phyloP scores from a whole-genome alignment of 2,329 filamentous ascomycete genomes.

The Neonectria sp. region DNA sequence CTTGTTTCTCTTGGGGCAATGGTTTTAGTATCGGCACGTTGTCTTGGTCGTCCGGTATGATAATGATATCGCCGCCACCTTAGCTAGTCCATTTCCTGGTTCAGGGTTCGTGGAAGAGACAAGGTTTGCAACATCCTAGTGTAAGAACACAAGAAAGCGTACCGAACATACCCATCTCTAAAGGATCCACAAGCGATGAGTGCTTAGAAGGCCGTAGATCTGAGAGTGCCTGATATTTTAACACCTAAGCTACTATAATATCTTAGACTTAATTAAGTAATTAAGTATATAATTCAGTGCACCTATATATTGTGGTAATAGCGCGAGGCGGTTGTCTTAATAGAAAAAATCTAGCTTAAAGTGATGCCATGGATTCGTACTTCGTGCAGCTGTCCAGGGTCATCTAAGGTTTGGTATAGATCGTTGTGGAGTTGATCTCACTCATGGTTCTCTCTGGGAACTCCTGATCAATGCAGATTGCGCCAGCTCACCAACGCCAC shows the following conservation, averaged over 20 bases:
- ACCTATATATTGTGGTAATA: not conserved
- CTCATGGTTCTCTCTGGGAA: not conserved
- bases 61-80: not conserved
- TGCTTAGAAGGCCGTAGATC: not conserved
- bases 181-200: not conserved
- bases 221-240: not conserved
- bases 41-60: not conserved
- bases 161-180: not conserved
- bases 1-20: too few species aligned
- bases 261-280: not conserved
- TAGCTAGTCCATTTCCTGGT: not conserved
- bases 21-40: not conserved
- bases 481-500: conserved; percentile 1
- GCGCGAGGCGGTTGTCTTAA: not conserved
- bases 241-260: not conserved
- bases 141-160: not conserved
- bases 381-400: too few species aligned
- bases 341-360: not conserved
- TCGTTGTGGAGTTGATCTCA: not conserved
- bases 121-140: not conserved
- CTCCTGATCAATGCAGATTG: not conserved
- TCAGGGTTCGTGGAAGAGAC: not conserved
- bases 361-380: too few species aligned
- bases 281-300: not conserved
- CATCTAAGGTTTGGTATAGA: too few species aligned